Conservation (phyloP, 2,329 filamentous ascomycete genomes). For the Keithomyces neogunnii region DNA sequence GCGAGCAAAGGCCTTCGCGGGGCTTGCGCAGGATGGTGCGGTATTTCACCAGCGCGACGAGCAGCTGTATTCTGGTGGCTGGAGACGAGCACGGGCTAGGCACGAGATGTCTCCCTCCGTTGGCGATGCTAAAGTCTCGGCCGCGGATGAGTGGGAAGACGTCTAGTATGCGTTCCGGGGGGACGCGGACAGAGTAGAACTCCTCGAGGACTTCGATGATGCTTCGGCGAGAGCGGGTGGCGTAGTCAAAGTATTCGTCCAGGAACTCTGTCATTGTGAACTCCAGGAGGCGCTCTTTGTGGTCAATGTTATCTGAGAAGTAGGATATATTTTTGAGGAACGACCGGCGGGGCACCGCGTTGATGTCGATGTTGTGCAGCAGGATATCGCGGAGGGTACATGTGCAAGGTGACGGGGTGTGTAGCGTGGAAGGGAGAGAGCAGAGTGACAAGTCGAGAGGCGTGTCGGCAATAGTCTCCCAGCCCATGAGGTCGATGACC, state of each 20-base stretch:
- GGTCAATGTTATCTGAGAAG: slow-evolving; percentile 62
- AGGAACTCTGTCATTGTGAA: slow-evolving; percentile 72
- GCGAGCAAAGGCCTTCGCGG: slow-evolving; percentile 80
- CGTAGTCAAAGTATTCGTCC: slow-evolving; percentile 94
- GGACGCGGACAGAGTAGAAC: slow-evolving; percentile 76
- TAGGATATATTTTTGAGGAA: slow-evolving; percentile 76
- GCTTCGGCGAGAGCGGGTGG: slow-evolving; percentile 77
- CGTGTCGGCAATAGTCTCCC: slow-evolving; percentile 64
- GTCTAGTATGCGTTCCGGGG: slow-evolving; percentile 61
- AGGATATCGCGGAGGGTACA: slow-evolving; percentile 68
- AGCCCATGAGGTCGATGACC: slow-evolving; percentile 71
- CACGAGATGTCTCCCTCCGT: slow-evolving; percentile 44
- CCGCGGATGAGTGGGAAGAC: slow-evolving; percentile 76
- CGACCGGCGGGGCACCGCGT: slow-evolving; percentile 75
- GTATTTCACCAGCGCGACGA: slow-evolving; percentile 87
- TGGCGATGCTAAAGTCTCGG: slow-evolving; percentile 90
- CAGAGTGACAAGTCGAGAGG: slow-evolving; percentile 45
- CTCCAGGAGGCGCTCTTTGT: slow-evolving; percentile 75
- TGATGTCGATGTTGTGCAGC: slow-evolving; percentile 79
- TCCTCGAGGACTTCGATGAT: slow-evolving; percentile 91
- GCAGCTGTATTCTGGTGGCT: slow-evolving; percentile 54
- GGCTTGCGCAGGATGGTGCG: slow-evolving; percentile 77
- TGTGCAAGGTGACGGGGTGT: slow-evolving; percentile 36
- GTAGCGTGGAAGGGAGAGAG: slow-evolving; percentile 25
- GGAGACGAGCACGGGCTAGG: slow-evolving; percentile 12